Evolutionary conservation across 1,284 basidiomycete genomes (phyloP), one percentile per base, ranked within the genome.

Genomic region (Waitea zeae): DNA sequence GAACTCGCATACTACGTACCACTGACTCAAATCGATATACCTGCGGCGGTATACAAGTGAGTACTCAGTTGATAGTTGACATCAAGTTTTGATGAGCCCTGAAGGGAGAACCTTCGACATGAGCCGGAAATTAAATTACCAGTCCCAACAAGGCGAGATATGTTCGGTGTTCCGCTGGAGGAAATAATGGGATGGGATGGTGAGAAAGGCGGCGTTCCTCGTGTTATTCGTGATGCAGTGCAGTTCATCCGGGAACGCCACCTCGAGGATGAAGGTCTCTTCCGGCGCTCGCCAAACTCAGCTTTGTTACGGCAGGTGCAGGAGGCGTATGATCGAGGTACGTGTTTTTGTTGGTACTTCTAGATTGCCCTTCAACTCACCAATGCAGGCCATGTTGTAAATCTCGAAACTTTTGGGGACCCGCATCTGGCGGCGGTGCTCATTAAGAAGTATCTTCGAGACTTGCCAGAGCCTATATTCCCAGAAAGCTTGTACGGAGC

Each of bases 21-120:
- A 3, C 49, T 89, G 17, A 82, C 78, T 0, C 81, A 87, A 48
- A 84, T 89, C 35, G 81, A 88, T 49, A 75, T 89, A 31, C 73
- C 80, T 14, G 75, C 82, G 12, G 69, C 77, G 11, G 80, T 83
- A 12, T 82, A 88, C 49, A 67, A 74, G 80, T 84, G 44, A 34
- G 61, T 46, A 12, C 38, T 17, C 4, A 27, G 24, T 35, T 37
- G 36, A 31, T 35, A n/a, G 12, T 35, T 42, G 20, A 39, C 22
- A 17, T 33, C 14, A 6, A 30, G 17, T n/a, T n/a, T n/a, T n/a
- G n/a, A n/a, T n/a, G n/a, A n/a, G n/a, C n/a, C n/a, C 24, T 27
- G 26, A 37, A 82, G 77, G 47, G 80, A 82, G 52, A 86, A 83
- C 44, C 51, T 73, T 40, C 77, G 75, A 48, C 62, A 70, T 41